Conservation (phyloP, 2,329 filamentous ascomycete species). For the Daldinia eschscholtzii region DNA sequence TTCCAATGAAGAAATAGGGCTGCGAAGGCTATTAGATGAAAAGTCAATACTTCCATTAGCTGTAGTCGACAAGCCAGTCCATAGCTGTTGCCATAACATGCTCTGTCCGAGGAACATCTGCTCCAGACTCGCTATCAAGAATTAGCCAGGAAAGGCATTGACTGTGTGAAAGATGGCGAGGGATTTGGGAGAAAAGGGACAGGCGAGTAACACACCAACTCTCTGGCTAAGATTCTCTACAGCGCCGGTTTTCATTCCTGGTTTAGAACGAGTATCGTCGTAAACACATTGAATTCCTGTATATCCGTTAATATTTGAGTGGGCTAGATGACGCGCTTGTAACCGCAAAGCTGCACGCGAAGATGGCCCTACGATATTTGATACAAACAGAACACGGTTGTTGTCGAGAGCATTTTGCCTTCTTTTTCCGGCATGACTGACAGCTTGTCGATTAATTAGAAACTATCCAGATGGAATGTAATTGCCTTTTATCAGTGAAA, state of each 20-base stretch:
- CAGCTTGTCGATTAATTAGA: slow-evolving; percentile 45
- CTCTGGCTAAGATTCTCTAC: slow-evolving; percentile 54
- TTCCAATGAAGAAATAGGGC: slow-evolving; percentile 33
- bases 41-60: slow-evolving; percentile 1
- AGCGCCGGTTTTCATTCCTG: slow-evolving; percentile 53
- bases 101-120: slow-evolving; percentile 57
- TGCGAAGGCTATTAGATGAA: slow-evolving; percentile 1
- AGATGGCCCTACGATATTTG: slow-evolving; percentile 49
- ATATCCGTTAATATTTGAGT: background rate
- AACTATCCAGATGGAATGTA: background rate
- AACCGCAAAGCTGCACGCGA: background rate
- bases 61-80: slow-evolving; percentile 31
- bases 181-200: slow-evolving; percentile 31
- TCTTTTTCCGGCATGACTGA: slow-evolving; percentile 60
- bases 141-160: slow-evolving; percentile 12
- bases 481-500: background rate
- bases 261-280: slow-evolving; percentile 52
- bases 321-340: background rate
- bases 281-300: slow-evolving; percentile 53
- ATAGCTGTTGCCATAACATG: slow-evolving; percentile 54
- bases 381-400: slow-evolving; percentile 60
- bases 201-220: slow-evolving; percentile 46
- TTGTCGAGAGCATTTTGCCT: slow-evolving; percentile 59
- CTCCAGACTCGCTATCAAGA: slow-evolving; percentile 48
- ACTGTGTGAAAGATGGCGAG: background rate